Evolutionary conservation across 2,329 filamentous ascomycete genomes (phyloP).

Genomic region (Phaeosphaeria sp.): DNA sequence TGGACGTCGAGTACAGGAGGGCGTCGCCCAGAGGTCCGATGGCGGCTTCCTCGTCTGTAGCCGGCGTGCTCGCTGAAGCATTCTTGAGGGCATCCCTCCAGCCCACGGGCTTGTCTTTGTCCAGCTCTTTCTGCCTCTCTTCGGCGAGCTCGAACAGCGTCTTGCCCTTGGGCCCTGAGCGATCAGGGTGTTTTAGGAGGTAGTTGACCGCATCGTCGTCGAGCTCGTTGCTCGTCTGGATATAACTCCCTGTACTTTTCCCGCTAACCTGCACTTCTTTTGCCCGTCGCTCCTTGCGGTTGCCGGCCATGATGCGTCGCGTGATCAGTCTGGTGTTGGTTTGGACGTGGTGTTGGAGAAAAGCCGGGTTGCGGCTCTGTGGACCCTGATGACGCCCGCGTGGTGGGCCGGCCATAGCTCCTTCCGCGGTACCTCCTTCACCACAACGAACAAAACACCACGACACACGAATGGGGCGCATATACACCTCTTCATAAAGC

Average conservation of each 20-base stretch:
- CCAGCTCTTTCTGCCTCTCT: conserved; percentile 59
- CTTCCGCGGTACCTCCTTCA: conserved; percentile 9
- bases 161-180: conserved; percentile 65
- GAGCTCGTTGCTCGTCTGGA: conserved; percentile 47
- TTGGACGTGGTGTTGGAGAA: conserved; percentile 12
- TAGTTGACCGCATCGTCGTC: conserved; percentile 60
- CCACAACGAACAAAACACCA: background rate
- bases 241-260: conserved; percentile 34
- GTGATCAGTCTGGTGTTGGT: conserved; percentile 4
- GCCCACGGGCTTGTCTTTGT: conserved; percentile 57
- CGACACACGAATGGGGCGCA: background rate
- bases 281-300: conserved; percentile 56
- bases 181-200: conserved; percentile 73
- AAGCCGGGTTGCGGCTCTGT: conserved; percentile 30
- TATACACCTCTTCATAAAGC: background rate
- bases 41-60: conserved; percentile 45
- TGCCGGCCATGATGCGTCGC: conserved; percentile 38
- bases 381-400: conserved; percentile 22
- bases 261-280: conserved; percentile 35
- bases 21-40: conserved; percentile 57
- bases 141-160: conserved; percentile 78
- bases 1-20: conserved; percentile 60
- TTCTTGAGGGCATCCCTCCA: conserved; percentile 48
- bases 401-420: conserved; percentile 18
- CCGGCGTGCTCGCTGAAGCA: conserved; percentile 45